Base-by-base conservation (phyloP, 768 basidiomycete genomes). In the Cystobasidium onofrii region DNA sequence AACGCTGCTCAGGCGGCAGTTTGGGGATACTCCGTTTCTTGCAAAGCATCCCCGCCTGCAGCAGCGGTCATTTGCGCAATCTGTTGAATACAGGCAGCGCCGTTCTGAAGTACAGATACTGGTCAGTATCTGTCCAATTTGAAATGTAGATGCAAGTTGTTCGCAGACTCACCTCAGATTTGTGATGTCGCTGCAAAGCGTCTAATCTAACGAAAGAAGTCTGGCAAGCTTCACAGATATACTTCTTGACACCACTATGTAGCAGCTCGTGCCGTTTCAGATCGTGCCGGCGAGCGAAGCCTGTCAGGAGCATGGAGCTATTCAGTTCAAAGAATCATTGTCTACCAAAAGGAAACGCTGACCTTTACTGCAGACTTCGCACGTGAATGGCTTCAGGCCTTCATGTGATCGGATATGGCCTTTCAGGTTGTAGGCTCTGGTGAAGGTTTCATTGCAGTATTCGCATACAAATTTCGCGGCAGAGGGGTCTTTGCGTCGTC, bases 361-460 rank as follows among this genome's bases (percentile, higher is more conserved):
- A 64, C 63, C 69, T 36, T 71, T 71, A 44, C 34, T 52, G 55
- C 69, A 71, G 7, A 44, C 29, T 23, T 43, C 36, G 31, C 72
- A 73, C 6, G 33, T 60, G 72, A 73, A 73, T n/a, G 72, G 72
- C 33, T 65, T 73, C 13, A 39, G 44, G 39, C 64, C 64, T 50
- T 73, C 61, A 44, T 75, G 75, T 1, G 74, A 67, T 18, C 74
- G 46, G 6, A 75, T 43, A 33, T 75, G 74, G 1, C 74, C 75
- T 43, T 71, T 75, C 18, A 75, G 43, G 63, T 75, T 75, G 74
- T 75, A 75, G 17, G 55, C 57, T 29, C 75, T 73, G 6, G 75
- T 75, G 36, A 63, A 75, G 27, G 74, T 64, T 50, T 75, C 75
- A 29, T 70, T 70, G 50, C 75, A 75, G 64, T 75, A 75, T 25